Evolutionary conservation across 2,329 filamentous ascomycete genomes (phyloP), one percentile per base, ranked within the genome.

Genomic region (Scytalidium lignicola): DNA sequence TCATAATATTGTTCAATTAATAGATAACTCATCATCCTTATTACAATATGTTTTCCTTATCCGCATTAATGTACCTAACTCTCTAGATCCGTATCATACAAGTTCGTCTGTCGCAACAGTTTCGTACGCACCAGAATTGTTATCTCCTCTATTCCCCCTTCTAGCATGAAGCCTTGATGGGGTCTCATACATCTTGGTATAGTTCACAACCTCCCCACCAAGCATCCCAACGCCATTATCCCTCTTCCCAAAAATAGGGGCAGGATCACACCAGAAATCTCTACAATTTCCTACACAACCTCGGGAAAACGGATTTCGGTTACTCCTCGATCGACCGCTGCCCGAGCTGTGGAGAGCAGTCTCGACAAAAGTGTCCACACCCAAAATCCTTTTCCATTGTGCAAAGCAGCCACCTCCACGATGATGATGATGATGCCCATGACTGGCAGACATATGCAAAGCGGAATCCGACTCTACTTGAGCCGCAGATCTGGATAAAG

Each of bases 191-290:
- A 97, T 82, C 49, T 79, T 80, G 18, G 87, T 88, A 67, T 96
- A 99, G 69, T 96, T 90, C 43, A 99, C 81, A 37, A 78, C 72
- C 60, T 87, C 78, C 2, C 93, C 92, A 13, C 83, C 88, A 7
- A 99, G 70, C 65, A 90, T 71, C 0, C 87, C 90, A 41, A 77
- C 76, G 12, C 91, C 91, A 45, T 80, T 85, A 60, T 88, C 82
- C 50, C 86, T 79, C 59, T 77, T 81, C 10, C 86, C 83, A 65
- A 96, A 92, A 17, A 95, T 67, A 0, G 92, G 87, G 2, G 88
- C 85, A 1, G 88, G 83, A 64, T 97, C 93, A 61, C 88, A 92
- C 90, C 91, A 97, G 66, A 99, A 99, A 68, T 99, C 95, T 57
- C 82, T 86, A 69, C 93, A 99, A 65, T 99, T 99, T 51, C 84